A percentile compares a stretch with the other conserved stretches of the same genome.
Conservation (phyloP, 495 filamentous ascomycete species). For the Penicillium soppii region DNA sequence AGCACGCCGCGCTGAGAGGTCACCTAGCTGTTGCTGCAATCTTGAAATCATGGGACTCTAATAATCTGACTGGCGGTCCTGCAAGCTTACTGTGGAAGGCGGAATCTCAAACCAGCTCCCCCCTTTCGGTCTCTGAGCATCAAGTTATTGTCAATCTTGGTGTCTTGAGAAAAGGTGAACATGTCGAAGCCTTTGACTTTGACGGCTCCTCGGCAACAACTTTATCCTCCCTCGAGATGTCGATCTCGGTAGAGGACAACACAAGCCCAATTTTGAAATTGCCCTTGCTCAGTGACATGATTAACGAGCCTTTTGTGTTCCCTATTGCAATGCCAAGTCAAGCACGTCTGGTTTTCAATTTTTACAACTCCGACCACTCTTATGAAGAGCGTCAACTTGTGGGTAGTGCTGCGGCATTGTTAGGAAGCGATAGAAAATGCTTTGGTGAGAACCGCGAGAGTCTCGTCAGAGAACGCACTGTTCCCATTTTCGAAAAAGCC, state of each 20-base stretch:
- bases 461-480: conserved; percentile 26
- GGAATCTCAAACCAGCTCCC: not conserved
- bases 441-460: conserved; percentile 26
- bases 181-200: conserved; percentile 6
- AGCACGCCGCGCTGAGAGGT: conserved; percentile 22
- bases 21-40: conserved; percentile 10
- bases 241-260: conserved; percentile 4
- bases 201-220: not conserved
- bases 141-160: conserved; percentile 14
- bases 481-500: conserved; percentile 24
- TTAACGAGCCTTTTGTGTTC: conserved; percentile 28
- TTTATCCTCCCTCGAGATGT: conserved; percentile 6
- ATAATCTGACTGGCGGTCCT: not conserved
- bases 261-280: conserved; percentile 13
- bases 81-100: not conserved
- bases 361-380: conserved; percentile 6
- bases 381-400: conserved; percentile 5
- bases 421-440: conserved; percentile 7
- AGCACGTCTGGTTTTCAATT: conserved; percentile 19
- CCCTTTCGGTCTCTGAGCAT: not conserved
- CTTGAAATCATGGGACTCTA: conserved; percentile 7
- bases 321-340: conserved; percentile 6
- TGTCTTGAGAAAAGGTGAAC: conserved; percentile 8
- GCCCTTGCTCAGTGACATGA: conserved; percentile 26
- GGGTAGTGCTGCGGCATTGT: conserved; percentile 20